Evolutionary conservation across 192 early-diverging fungal species (phyloP), one percentile per base, ranked within the genome.

Genomic region (Entomortierella beljakovae): DNA sequence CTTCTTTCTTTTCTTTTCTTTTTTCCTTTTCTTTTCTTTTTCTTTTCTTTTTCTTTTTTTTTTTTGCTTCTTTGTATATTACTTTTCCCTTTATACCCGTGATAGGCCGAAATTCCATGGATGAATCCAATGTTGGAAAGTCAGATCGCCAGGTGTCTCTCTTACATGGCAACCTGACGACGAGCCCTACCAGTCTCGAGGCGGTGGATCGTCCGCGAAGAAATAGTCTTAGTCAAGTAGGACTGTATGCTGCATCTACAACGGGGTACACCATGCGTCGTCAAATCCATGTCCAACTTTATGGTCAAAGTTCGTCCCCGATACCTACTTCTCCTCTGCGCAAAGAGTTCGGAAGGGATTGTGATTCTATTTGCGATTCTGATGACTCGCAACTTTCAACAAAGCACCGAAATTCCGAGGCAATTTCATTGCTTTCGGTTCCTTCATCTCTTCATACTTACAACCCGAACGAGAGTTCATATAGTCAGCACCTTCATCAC

Each of bases 241-340:
- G 13, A 9, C 37, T 9, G 37, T 40, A 40, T 40, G 3, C 43
- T 20, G 37, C 37, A 13, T 38, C 37, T 8, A 38, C 37, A 38
- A 38, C 37, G 37, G 43, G 43, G 20, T 46, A 46, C 43, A 46
- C 43, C 43, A 11, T 46, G 2, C 43, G 20, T 46, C 43, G 43
- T 0, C 43, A 37, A 26, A 32, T 53, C 15, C 34, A 53, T 46
- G 9, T 62, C 5, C 37, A 51, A 11, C 3, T 37, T 4, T 26
- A 66, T 57, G 63, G 71, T 20, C 53, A 60, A 31, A 63, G 61
- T 0, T 46, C 65, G 20, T 31, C 48, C 2, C 62, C 70, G 1
- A n/a, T n/a, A n/a, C n/a, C n/a, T n/a, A 51, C 71, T 0, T 74
- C 71, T 2, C 71, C 71, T 16, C 32, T 74, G 5, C 71, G 71